Percentiles rank a stretch among this genome's conserved stretches.
These are phyloP conservation scores for Blastocystis sp. DNA, from an alignment of 352 stramenopile genomes.

Conservation along the genomic window DNA sequence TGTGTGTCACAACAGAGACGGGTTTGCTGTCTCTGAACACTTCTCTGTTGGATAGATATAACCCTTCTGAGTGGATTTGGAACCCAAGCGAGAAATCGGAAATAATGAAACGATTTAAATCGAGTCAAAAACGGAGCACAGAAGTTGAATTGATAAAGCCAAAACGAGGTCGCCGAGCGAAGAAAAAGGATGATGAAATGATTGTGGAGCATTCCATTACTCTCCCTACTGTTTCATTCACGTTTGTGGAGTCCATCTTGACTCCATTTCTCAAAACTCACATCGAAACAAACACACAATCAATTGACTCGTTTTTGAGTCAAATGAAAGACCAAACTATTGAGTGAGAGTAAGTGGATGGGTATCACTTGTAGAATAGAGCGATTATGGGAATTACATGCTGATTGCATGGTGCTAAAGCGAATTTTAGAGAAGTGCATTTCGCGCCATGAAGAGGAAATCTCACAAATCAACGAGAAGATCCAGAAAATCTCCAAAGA, in stretches of 20 bases:
- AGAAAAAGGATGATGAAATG: neutral
- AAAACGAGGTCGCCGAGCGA: neutral
- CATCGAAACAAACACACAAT: neutral
- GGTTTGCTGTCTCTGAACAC: neutral
- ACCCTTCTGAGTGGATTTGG: neutral
- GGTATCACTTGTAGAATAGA: neutral
- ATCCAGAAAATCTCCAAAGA: neutral
- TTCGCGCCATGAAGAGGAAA: neutral
- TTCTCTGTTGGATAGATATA: neutral
- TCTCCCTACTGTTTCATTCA: neutral
- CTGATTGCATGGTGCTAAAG: constrained; percentile 27
- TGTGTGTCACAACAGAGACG: neutral
- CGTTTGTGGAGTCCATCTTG: neutral
- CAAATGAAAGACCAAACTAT: neutral
- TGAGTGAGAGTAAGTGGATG: neutral
- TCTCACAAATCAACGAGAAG: neutral
- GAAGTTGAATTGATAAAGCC: neutral
- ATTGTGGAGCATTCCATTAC: neutral
- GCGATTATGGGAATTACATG: neutral
- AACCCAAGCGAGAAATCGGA: neutral
- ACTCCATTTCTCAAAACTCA: neutral
- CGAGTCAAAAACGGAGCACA: neutral
- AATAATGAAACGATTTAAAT: neutral
- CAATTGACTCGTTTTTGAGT: neutral
- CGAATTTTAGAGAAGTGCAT: constrained; percentile 19